Conservation (phyloP, 768 basidiomycete genomes). For the Podaxis sp. region DNA sequence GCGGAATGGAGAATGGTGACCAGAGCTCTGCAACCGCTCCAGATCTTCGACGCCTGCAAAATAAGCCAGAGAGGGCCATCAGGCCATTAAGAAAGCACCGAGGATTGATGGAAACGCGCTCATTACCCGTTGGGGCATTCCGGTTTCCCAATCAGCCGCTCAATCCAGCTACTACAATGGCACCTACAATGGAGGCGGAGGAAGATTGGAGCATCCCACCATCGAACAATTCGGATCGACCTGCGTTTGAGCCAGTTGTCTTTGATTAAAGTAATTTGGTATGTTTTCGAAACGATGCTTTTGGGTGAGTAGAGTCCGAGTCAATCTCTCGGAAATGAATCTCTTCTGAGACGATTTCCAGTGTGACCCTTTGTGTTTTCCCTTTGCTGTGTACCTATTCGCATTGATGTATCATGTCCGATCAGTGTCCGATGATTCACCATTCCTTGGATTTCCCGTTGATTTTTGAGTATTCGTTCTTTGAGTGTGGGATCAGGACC, state of each 20-base stretch:
- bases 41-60: neutral
- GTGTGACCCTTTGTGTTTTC: neutral
- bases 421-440: neutral
- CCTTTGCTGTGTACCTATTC: constrained; percentile 5
- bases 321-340: neutral
- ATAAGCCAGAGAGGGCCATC: constrained; percentile 17
- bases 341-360: neutral
- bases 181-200: constrained; percentile 1
- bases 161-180: neutral
- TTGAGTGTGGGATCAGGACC: constrained; percentile 4
- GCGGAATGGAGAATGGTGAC: neutral
- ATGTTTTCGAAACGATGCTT: neutral
- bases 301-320: neutral
- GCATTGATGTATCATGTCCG: constrained; percentile 2
- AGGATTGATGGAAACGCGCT: constrained; percentile 32
- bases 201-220: constrained; percentile 11
- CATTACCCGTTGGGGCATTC: constrained; percentile 33
- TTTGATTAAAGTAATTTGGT: constrained; percentile 1
- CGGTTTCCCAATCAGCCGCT: constrained; percentile 11
- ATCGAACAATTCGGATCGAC: neutral
- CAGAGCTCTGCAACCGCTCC: neutral
- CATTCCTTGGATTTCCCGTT: neutral
- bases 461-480: neutral
- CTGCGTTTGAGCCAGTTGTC: constrained; percentile 1
- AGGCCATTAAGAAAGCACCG: constrained; percentile 40